Conservation (phyloP, 352 stramenopile genomes). For the Pythium phragmiticola region DNA sequence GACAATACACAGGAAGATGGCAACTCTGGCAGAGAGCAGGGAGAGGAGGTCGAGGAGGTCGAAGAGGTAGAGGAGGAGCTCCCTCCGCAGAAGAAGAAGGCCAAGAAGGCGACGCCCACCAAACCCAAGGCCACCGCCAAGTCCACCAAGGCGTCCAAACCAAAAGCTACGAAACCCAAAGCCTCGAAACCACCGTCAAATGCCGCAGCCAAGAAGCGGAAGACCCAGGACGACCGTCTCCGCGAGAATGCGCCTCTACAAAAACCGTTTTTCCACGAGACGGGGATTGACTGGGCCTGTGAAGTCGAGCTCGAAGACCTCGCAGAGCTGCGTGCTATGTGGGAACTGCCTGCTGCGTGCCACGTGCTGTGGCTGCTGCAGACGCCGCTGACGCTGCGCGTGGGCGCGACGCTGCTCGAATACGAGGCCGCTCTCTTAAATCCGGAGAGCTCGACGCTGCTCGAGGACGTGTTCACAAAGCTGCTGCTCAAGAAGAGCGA, state of each 20-base stretch:
- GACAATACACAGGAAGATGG: neutral
- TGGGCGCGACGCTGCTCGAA: constrained; percentile 76
- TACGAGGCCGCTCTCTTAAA: constrained; percentile 81
- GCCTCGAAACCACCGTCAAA: neutral
- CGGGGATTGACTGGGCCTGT: constrained; percentile 61
- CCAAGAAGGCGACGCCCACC: constrained; percentile 12
- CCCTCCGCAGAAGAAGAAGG: constrained; percentile 13
- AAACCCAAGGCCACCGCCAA: neutral
- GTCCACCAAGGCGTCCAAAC: constrained; percentile 3
- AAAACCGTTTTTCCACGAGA: constrained; percentile 69
- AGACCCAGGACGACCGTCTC: constrained; percentile 56
- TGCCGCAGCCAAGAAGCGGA: constrained; percentile 48
- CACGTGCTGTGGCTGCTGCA: constrained; percentile 86
- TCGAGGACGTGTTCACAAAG: constrained; percentile 88
- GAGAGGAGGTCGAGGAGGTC: constrained; percentile 2
- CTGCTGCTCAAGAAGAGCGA: constrained; percentile 83
- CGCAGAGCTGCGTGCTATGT: constrained; percentile 51
- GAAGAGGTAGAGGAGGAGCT: constrained; percentile 11
- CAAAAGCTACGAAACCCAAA: constrained; percentile 4
- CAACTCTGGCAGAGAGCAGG: neutral
- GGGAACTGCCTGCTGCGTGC: constrained; percentile 74
- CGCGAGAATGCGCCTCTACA: constrained; percentile 58
- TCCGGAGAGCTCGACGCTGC: constrained; percentile 60
- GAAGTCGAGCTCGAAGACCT: constrained; percentile 81
- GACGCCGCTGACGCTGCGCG: constrained; percentile 70